These are phyloP conservation scores for Anacardium occidentale DNA, from an alignment of 345 rosid species.

Conservation along the genomic window DNA sequence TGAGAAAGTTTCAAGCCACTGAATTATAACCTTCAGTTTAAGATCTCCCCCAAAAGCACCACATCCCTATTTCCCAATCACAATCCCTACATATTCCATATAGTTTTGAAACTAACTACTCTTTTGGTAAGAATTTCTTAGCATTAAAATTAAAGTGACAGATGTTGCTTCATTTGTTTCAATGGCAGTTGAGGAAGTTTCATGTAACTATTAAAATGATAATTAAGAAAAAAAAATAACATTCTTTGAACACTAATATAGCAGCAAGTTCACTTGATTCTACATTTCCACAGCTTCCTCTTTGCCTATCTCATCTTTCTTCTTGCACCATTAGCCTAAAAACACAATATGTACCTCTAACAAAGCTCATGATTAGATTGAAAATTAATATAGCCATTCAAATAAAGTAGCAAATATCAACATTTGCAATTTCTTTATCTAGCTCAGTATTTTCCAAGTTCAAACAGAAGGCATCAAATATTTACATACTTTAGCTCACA, in stretches of 20 bases:
- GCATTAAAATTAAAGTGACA: constrained; percentile 13
- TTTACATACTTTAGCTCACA: too few species aligned
- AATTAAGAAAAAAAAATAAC: not conserved
- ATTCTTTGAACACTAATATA: not conserved
- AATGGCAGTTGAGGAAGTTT: too few species aligned
- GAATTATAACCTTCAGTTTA: constrained; percentile 72
- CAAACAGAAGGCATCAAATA: too few species aligned
- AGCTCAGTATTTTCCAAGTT: too few species aligned
- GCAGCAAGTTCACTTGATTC: constrained; percentile 1
- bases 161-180: constrained; percentile 30
- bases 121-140: constrained; percentile 26
- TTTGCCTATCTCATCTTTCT: too few species aligned
- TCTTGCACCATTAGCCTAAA: too few species aligned
- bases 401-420: too few species aligned
- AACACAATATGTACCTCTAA: too few species aligned
- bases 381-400: too few species aligned
- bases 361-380: too few species aligned
- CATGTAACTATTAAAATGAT: constrained; percentile 33
- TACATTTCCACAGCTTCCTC: not conserved
- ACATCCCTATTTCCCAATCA: constrained; percentile 94
- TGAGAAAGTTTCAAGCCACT: constrained; percentile 85
- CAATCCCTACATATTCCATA: constrained; percentile 61
- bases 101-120: constrained; percentile 21
- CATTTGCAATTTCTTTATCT: too few species aligned
- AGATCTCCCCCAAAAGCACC: too few species aligned